Conservation (phyloP, 345 rosid species). For the Capsella bursapastoris region DNA sequence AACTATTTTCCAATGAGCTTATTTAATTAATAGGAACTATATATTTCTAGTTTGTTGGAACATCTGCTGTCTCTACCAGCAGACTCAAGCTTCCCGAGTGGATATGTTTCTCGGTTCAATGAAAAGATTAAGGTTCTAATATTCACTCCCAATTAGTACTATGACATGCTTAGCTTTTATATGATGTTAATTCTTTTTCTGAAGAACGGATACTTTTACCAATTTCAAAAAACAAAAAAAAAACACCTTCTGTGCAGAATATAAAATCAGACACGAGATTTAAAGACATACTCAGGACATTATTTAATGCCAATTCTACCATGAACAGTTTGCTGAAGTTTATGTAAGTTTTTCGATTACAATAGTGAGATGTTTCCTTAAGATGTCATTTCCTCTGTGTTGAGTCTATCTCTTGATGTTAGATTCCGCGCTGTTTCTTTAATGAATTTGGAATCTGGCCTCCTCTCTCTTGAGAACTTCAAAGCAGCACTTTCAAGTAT, state of each 20-base stretch:
- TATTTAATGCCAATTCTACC: constrained; percentile 55
- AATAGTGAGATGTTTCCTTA: constrained; percentile 31
- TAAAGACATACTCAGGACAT: constrained; percentile 59
- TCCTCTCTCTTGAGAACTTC: constrained; percentile 78
- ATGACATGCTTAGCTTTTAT: constrained; percentile 4
- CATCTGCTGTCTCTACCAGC: constrained; percentile 72
- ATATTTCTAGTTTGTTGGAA: constrained; percentile 70
- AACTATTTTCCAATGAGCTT: constrained; percentile 4
- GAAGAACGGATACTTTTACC: constrained; percentile 7
- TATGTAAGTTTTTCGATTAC: constrained; percentile 60
- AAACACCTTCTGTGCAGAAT: constrained; percentile 47
- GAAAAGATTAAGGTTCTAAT: constrained; percentile 74
- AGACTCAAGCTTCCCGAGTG: constrained; percentile 67
- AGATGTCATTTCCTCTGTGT: constrained; percentile 25
- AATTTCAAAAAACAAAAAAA: not conserved
- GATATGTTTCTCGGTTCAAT: constrained; percentile 69
- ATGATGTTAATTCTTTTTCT: constrained; percentile 22
- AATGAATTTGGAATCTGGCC: constrained; percentile 67
- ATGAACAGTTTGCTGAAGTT: constrained; percentile 66
- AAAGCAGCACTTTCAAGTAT: constrained; percentile 67
- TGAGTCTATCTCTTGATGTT: constrained; percentile 41
- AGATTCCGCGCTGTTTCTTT: constrained; percentile 76
- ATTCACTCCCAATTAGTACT: constrained; percentile 24
- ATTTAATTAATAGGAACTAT: constrained; percentile 15
- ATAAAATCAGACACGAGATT: constrained; percentile 70